Evolutionary conservation across 176 grass and related monocot genomes (phyloP).

Genomic region (Alloteropsis semialata): DNA sequence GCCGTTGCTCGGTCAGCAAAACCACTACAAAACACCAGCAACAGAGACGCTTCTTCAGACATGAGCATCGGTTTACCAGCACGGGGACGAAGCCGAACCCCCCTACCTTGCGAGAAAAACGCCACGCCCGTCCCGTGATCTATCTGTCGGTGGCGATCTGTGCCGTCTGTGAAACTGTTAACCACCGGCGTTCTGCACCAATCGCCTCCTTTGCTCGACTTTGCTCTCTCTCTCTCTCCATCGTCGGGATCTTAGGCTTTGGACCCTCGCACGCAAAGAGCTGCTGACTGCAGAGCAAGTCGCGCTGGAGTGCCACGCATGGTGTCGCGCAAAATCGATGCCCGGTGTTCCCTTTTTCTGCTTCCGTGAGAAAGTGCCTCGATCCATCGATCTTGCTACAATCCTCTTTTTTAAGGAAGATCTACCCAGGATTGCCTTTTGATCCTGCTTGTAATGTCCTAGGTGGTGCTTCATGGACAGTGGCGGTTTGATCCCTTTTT

Average conservation of each 20-base stretch:
- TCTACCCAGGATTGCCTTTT: not conserved
- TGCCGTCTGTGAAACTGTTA: not conserved
- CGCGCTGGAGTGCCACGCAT: constrained; percentile 12
- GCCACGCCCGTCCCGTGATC: not conserved
- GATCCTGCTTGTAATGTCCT: not conserved
- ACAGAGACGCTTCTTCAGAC: not conserved
- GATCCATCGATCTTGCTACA: not conserved
- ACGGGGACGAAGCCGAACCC: not conserved
- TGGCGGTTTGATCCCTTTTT: too few species aligned
- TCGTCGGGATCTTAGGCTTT: constrained; percentile 57
- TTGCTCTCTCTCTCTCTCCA: not conserved
- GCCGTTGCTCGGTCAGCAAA: too few species aligned
- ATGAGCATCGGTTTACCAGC: not conserved
- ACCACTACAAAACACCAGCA: too few species aligned
- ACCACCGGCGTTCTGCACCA: not conserved
- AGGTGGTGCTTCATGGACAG: not conserved
- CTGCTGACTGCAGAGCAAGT: not conserved
- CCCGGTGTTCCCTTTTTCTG: not conserved
- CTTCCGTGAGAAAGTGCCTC: constrained; percentile 24
- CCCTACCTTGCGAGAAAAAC: not conserved
- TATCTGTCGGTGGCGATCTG: not conserved
- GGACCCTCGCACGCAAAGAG: constrained; percentile 73
- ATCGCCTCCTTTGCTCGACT: not conserved
- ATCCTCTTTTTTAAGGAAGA: not conserved
- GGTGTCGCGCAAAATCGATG: constrained; percentile 26